These are phyloP conservation scores for Flammula alnicola DNA, from an alignment of 1,284 basidiomycete genomes.

Conservation along the genomic window DNA sequence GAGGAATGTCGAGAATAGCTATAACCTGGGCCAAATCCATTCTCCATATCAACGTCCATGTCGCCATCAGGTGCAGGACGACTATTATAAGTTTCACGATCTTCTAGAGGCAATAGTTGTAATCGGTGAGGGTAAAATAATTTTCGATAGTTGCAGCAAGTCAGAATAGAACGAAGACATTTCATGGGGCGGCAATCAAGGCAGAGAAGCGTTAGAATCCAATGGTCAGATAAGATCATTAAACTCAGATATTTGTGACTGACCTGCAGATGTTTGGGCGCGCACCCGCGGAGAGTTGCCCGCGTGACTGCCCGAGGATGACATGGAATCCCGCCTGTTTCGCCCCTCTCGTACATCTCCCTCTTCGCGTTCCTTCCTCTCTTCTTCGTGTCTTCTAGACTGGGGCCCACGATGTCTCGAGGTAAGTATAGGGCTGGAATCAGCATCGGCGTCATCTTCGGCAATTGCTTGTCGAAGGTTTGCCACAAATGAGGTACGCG, in stretches of 20 bases:
- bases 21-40: slow-evolving; percentile 8
- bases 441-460: no score
- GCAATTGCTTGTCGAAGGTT: no score
- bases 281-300: neutral
- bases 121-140: no score
- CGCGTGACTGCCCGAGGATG: neutral
- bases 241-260: neutral
- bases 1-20: slow-evolving; percentile 5
- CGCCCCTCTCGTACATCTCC: slow-evolving; percentile 27
- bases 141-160: no score
- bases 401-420: slow-evolving; percentile 42
- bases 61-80: slow-evolving; percentile 28
- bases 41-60: slow-evolving; percentile 32
- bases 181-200: no score
- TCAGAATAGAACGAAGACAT: no score
- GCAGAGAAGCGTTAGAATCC: neutral
- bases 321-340: neutral
- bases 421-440: slow-evolving; percentile 49
- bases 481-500: slow-evolving; percentile 34
- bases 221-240: neutral
- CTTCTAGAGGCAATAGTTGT: neutral
- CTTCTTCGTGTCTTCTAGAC: slow-evolving; percentile 48
- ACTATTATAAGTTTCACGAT: neutral
- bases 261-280: slow-evolving; percentile 2
- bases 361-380: no score